These are phyloP conservation scores for Teratosphaeria zuluensis DNA, from an alignment of 2,329 filamentous ascomycete genomes.

Conservation along the genomic window DNA sequence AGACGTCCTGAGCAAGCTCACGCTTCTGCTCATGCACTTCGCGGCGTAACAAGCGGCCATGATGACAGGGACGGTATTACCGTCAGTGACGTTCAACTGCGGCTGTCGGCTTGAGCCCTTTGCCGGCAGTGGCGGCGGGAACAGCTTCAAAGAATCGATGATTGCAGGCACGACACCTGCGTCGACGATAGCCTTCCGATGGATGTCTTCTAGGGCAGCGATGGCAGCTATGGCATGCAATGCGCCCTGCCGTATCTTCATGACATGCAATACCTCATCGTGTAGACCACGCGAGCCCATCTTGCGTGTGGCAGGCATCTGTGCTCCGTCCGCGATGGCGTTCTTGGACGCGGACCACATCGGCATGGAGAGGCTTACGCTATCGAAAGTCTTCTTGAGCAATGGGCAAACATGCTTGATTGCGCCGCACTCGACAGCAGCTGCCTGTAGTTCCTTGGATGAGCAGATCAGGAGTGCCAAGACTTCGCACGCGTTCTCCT, in stretches of 20 bases:
- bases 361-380: slow-evolving; percentile 38
- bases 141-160: slow-evolving; percentile 67
- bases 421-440: slow-evolving; percentile 62
- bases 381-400: slow-evolving; percentile 58
- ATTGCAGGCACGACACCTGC: slow-evolving; percentile 73
- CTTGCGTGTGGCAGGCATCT: slow-evolving; percentile 25
- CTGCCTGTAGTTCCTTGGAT: slow-evolving; percentile 68
- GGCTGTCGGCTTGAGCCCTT: slow-evolving; percentile 21
- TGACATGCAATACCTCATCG: slow-evolving; percentile 55
- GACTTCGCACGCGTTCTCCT: slow-evolving; percentile 64
- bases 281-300: slow-evolving; percentile 55
- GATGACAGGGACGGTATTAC: slow-evolving; percentile 70
- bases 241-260: slow-evolving; percentile 65
- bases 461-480: slow-evolving; percentile 72
- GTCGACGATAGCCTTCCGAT: slow-evolving; percentile 72
- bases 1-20: slow-evolving; percentile 73
- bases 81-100: slow-evolving; percentile 44
- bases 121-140: slow-evolving; percentile 27
- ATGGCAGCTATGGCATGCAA: slow-evolving; percentile 75
- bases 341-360: slow-evolving; percentile 42
- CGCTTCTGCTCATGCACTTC: slow-evolving; percentile 72
- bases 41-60: slow-evolving; percentile 77
- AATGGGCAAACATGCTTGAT: slow-evolving; percentile 54
- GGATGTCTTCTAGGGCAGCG: slow-evolving; percentile 70
- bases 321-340: slow-evolving; percentile 23